Evolutionary conservation across 2,329 filamentous ascomycete species (phyloP), one percentile per base, ranked within the genome.

Genomic region (Stagonosporopsis rhizophila): DNA sequence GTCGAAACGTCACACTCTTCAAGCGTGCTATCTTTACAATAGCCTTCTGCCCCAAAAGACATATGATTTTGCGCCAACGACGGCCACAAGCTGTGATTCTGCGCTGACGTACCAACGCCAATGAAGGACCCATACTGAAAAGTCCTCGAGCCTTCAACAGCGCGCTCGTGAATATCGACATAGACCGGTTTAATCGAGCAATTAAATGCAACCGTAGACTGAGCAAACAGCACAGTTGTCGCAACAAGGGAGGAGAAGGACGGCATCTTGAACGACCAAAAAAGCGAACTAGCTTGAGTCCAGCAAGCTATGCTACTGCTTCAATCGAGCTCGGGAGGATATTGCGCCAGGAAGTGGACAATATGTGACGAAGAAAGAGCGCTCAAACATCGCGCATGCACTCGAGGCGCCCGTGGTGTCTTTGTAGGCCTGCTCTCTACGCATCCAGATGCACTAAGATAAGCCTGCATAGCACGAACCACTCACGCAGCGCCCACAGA

Each of bases 41-140:
- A 80, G 22, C 64, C 56, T 6, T 58, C 57, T 17, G 69, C 64
- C 4, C 76, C 72, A 25, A 80, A 74, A 0, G 73, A 75, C 11
- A 77, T 79, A 53, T 79, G 76, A 54, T 80, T 80, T 40, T 76
- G 70, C 28, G 66, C 60, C 55, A 80, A 59, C 23, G 77, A 78
- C 4, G 78, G 77, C 77, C 77, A 79, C 15, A 79, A 61, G 42
- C 77, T 79, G 46, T 79, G 73, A 56, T 80, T 80, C 56, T 80
- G 78, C 59, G 77, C 73, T 20, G 76, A 75, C 7, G 55, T 68
- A 8, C 78, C 78, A 8, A 79, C 66, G 19, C 78, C 78, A 30
- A 79, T 76, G 65, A 80, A 80, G 2, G 77, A 75, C 44, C 78
- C 78, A 69, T 80, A 80, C 52, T 79, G 77, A 44, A 77, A 75